Conservation (phyloP, 257 asterid species). For the Lantana camara region DNA sequence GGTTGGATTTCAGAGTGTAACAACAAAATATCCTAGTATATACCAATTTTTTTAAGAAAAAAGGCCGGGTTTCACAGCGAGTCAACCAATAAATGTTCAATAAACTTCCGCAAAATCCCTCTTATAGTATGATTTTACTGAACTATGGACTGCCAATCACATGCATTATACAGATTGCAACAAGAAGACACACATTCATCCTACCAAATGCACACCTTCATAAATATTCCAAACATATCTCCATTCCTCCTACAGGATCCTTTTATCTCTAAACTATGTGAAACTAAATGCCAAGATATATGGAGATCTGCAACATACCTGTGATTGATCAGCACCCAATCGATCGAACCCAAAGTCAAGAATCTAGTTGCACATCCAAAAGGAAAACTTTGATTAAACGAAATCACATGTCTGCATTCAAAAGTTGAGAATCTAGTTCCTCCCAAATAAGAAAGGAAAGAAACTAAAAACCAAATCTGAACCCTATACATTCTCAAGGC, state of each 20-base stretch:
- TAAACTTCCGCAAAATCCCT: neutral
- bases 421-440: conserved; percentile 19
- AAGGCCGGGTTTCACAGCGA: neutral
- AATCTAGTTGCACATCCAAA: conserved; percentile 57
- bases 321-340: conserved; percentile 92
- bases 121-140: conserved; percentile 1
- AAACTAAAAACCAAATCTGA: conserved; percentile 7
- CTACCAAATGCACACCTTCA: neutral
- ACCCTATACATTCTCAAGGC: conserved; percentile 19
- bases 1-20: neutral
- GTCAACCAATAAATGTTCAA: neutral
- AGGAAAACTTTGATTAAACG: conserved; percentile 31
- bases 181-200: neutral
- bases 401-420: conserved; percentile 25
- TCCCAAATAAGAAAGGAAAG: neutral
- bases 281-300: conserved; percentile 11
- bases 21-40: neutral
- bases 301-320: conserved; percentile 51
- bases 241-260: too few relatives aligned
- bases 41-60: neutral
- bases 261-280: neutral
- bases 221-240: conserved; percentile 14
- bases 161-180: neutral
- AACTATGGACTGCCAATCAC: conserved; percentile 5
- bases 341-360: conserved; percentile 98